Conservation (phyloP, 805 yeast genomes). For the Metschnikowia cerradonensis region DNA sequence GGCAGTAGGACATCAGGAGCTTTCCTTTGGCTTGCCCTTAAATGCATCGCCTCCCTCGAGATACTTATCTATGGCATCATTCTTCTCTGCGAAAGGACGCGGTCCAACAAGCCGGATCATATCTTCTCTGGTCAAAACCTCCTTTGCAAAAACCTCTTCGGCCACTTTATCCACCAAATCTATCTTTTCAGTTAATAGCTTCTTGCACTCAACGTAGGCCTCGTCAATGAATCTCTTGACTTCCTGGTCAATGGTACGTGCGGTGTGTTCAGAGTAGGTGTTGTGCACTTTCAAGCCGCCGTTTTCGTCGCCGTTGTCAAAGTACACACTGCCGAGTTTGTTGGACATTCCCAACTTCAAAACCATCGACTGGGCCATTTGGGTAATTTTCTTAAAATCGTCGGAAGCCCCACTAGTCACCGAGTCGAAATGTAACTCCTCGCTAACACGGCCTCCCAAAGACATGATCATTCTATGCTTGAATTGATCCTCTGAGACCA, state of each 20-base stretch:
- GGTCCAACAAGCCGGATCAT: slow-evolving; percentile 74
- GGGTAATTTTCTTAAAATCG: slow-evolving; percentile 93
- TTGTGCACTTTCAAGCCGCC: slow-evolving; percentile 54
- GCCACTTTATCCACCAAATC: slow-evolving; percentile 69
- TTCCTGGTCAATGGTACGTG: slow-evolving; percentile 75
- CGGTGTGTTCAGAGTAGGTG: slow-evolving; percentile 88
- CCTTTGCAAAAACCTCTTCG: slow-evolving; percentile 64
- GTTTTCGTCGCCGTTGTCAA: slow-evolving; percentile 63
- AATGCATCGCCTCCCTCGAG: slow-evolving; percentile 49
- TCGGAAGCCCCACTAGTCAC: slow-evolving; percentile 96
- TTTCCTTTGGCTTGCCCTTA: slow-evolving; percentile 27
- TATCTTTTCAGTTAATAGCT: slow-evolving; percentile 56
- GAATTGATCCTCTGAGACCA: slow-evolving; percentile 73
- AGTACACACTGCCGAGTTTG: slow-evolving; percentile 78
- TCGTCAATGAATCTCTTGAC: slow-evolving; percentile 72
- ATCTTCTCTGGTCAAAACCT: slow-evolving; percentile 77
- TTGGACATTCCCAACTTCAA: slow-evolving; percentile 86
- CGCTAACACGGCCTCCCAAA: slow-evolving; percentile 94
- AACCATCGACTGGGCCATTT: slow-evolving; percentile 92
- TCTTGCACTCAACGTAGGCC: slow-evolving; percentile 67
- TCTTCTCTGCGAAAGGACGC: slow-evolving; percentile 72
- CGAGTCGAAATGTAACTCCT: slow-evolving; percentile 86
- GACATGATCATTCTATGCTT: slow-evolving; percentile 94
- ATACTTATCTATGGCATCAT: slow-evolving; percentile 88
- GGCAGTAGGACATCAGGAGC: background rate